Percentiles rank a stretch among this genome's conserved stretches.
These are phyloP conservation scores for Candida buenavistaensis DNA, from an alignment of 1,139 yeast species.

Conservation along the genomic window DNA sequence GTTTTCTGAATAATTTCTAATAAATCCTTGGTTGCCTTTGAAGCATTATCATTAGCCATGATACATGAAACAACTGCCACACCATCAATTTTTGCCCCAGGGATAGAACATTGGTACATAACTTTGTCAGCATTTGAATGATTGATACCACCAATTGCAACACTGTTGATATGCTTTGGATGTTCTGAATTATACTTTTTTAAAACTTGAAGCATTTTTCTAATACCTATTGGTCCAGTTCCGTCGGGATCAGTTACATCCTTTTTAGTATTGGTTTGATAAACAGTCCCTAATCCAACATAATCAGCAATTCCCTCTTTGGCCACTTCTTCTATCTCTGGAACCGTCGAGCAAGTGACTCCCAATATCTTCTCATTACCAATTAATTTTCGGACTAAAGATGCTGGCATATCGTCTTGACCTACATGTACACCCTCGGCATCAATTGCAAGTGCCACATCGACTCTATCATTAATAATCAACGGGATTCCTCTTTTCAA, in stretches of 20 bases:
- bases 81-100: slow-evolving; percentile 63
- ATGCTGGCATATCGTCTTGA: slow-evolving; percentile 82
- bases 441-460: slow-evolving; percentile 84
- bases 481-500: slow-evolving; percentile 63
- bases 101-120: slow-evolving; percentile 47
- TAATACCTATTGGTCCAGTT: slow-evolving; percentile 68
- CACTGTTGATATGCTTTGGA: slow-evolving; percentile 48
- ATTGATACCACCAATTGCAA: slow-evolving; percentile 87
- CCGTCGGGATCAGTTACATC: slow-evolving; percentile 44
- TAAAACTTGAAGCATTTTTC: slow-evolving; percentile 52
- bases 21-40: slow-evolving; percentile 46
- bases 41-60: slow-evolving; percentile 68
- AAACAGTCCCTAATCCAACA: slow-evolving; percentile 85
- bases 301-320: slow-evolving; percentile 65
- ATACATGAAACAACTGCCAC: slow-evolving; percentile 86
- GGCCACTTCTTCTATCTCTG: slow-evolving; percentile 61
- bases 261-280: slow-evolving; percentile 70
- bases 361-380: slow-evolving; percentile 82
- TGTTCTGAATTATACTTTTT: slow-evolving; percentile 25
- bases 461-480: slow-evolving; percentile 84
- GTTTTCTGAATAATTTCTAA: slow-evolving; percentile 16
- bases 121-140: slow-evolving; percentile 61
- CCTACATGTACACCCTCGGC: slow-evolving; percentile 96
- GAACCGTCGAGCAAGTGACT: slow-evolving; percentile 63
- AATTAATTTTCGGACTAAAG: slow-evolving; percentile 56